Evolutionary conservation across 1,284 basidiomycete species (phyloP).

Genomic region (Limonomyces culmigenus): DNA sequence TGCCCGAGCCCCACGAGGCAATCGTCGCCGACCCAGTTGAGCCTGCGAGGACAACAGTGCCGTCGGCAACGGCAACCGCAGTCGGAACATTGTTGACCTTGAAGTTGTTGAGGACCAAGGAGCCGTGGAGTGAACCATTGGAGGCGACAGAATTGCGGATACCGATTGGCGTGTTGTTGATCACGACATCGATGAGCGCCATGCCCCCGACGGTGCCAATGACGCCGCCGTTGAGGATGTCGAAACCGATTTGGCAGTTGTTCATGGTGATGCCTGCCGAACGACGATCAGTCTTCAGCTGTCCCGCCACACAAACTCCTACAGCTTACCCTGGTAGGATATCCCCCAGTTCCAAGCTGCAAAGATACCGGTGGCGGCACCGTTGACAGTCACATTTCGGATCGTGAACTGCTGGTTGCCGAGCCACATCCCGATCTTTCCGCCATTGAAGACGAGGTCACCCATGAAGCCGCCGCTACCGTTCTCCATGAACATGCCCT

Average conservation of each 20-base stretch:
- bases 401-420: constrained; percentile 56
- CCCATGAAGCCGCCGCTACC: constrained; percentile 63
- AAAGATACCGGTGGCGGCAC: constrained; percentile 28
- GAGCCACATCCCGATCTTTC: constrained; percentile 25
- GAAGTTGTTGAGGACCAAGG: constrained; percentile 41
- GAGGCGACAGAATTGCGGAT: constrained; percentile 16
- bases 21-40: constrained; percentile 42
- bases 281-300: no score
- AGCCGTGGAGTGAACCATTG: constrained; percentile 20
- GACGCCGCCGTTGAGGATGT: constrained; percentile 28
- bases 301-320: no score
- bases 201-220: constrained; percentile 33
- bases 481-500: constrained; percentile 56
- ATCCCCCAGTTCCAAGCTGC: constrained; percentile 46
- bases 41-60: constrained; percentile 33
- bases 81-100: constrained; percentile 36
- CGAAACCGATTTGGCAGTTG: constrained; percentile 35
- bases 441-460: constrained; percentile 6
- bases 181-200: constrained; percentile 44
- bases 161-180: constrained; percentile 26
- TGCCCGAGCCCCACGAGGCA: constrained; percentile 55
- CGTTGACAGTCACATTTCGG: constrained; percentile 39
- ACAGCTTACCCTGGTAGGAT: no score
- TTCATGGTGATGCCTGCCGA: no score
- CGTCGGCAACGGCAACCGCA: constrained; percentile 31